Evolutionary conservation across 345 rosid genomes (phyloP).

Genomic region (Boechera divaricarpa): DNA sequence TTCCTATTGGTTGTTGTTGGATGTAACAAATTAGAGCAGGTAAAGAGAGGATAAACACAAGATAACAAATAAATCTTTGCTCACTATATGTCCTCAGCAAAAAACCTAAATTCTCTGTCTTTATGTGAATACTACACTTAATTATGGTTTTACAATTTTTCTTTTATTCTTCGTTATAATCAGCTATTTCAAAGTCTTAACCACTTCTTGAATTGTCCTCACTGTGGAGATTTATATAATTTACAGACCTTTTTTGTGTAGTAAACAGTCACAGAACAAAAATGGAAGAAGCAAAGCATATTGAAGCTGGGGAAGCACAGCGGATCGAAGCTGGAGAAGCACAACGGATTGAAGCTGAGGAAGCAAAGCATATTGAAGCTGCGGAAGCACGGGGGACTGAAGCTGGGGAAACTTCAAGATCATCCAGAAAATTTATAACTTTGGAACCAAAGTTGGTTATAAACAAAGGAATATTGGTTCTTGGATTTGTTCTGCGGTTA

Average conservation of each 20-base stretch:
- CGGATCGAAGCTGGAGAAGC: conserved; percentile 17
- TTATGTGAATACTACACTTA: conserved; percentile 29
- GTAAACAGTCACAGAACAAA: conserved; percentile 4
- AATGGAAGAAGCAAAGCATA: conserved; percentile 46
- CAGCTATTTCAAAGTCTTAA: conserved; percentile 35
- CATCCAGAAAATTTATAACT: conserved; percentile 34
- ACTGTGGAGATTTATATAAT: conserved; percentile 24
- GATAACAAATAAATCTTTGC: conserved; percentile 42
- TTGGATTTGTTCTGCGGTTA: conserved; percentile 38
- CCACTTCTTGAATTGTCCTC: conserved; percentile 26
- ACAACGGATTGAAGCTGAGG: conserved; percentile 17
- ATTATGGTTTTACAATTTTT: background rate
- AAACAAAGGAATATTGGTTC: conserved; percentile 33
- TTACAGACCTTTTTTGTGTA: conserved; percentile 1
- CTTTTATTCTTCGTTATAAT: conserved; percentile 17
- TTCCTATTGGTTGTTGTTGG: conserved; percentile 38
- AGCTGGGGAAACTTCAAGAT: conserved; percentile 40
- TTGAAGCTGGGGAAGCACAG: conserved; percentile 33
- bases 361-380: conserved; percentile 25
- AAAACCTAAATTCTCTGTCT: conserved; percentile 44
- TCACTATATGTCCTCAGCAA: conserved; percentile 45
- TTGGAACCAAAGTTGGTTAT: conserved; percentile 25
- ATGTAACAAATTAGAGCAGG: conserved; percentile 45
- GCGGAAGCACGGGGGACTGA: background rate
- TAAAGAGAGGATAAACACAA: conserved; percentile 36